phyloP scores from a whole-genome alignment of 805 yeast species.

The Starmerella stigmatis region DNA sequence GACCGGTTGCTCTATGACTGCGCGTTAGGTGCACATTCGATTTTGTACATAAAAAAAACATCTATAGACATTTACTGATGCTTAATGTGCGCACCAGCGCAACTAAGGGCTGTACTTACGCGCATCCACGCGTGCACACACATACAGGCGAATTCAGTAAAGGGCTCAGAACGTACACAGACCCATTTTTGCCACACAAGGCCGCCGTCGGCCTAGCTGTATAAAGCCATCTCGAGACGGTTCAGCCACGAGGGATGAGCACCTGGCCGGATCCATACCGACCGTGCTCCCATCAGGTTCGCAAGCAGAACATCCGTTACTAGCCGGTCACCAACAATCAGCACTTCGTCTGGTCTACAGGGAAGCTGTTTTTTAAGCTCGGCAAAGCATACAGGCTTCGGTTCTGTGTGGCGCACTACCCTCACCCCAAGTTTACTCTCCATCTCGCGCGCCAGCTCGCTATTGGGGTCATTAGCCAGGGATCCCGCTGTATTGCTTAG shows the following conservation, averaged over 20 bases:
- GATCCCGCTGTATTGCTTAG: constrained; percentile 88
- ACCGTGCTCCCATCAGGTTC: constrained; percentile 78
- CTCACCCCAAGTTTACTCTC: constrained; percentile 43
- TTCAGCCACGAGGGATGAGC: constrained; percentile 35
- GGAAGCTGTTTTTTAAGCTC: constrained; percentile 58
- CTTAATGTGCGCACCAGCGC: no score
- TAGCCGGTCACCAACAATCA: constrained; percentile 81
- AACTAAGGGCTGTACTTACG: no score
- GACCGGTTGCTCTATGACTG: neutral
- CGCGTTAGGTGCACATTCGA: no score
- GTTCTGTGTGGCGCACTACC: constrained; percentile 29
- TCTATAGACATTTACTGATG: no score
- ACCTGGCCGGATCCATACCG: constrained; percentile 76
- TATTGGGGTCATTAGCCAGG: constrained; percentile 57
- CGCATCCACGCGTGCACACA: no score
- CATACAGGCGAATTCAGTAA: no score
- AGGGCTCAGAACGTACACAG: no score
- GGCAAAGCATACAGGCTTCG: constrained; percentile 36
- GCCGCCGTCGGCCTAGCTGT: neutral
- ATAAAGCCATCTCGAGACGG: constrained; percentile 20
- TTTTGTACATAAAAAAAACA: neutral
- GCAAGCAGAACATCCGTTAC: constrained; percentile 93
- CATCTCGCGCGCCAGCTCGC: constrained; percentile 48
- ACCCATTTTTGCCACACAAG: no score
- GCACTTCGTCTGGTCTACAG: constrained; percentile 49